Evolutionary conservation across 805 yeast genomes (phyloP).

Genomic region (Candida oleophila): DNA sequence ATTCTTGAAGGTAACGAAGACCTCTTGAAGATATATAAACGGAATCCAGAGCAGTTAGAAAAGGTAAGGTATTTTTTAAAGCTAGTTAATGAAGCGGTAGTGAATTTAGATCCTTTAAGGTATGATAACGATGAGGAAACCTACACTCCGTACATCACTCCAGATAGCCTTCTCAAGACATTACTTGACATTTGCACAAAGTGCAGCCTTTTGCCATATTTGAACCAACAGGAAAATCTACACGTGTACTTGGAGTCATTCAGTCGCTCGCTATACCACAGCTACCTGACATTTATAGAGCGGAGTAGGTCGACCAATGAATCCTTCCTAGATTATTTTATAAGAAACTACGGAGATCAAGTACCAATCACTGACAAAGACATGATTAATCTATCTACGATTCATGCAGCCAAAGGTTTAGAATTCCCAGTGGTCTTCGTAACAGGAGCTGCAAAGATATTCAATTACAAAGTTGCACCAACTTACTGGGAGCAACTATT

Average conservation of each 20-base stretch:
- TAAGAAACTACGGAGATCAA: slow-evolving; percentile 40
- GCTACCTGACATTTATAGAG: slow-evolving; percentile 8
- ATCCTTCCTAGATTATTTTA: slow-evolving; percentile 36
- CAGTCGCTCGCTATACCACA: slow-evolving; percentile 20
- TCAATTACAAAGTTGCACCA: not conserved
- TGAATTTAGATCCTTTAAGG: not conserved
- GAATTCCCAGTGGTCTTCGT: slow-evolving; percentile 72
- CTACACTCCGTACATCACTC: slow-evolving; percentile 2
- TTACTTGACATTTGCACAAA: slow-evolving; percentile 1
- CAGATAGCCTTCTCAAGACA: not conserved
- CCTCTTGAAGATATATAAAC: not conserved
- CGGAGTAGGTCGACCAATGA: not conserved
- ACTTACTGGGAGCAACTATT: slow-evolving; percentile 12
- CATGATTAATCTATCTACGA: slow-evolving; percentile 58
- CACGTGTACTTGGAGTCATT: slow-evolving; percentile 17
- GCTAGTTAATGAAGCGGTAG: not conserved
- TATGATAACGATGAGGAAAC: not conserved
- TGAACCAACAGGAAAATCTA: slow-evolving; percentile 1
- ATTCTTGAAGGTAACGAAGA: not conserved
- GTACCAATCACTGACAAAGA: slow-evolving; percentile 22
- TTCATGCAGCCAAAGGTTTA: slow-evolving; percentile 73
- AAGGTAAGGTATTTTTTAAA: not conserved
- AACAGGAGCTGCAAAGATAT: slow-evolving; percentile 10
- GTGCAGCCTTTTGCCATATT: slow-evolving; percentile 1
- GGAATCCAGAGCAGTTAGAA: not conserved